Conservation (phyloP, 345 rosid genomes). For the Salix exigua region DNA sequence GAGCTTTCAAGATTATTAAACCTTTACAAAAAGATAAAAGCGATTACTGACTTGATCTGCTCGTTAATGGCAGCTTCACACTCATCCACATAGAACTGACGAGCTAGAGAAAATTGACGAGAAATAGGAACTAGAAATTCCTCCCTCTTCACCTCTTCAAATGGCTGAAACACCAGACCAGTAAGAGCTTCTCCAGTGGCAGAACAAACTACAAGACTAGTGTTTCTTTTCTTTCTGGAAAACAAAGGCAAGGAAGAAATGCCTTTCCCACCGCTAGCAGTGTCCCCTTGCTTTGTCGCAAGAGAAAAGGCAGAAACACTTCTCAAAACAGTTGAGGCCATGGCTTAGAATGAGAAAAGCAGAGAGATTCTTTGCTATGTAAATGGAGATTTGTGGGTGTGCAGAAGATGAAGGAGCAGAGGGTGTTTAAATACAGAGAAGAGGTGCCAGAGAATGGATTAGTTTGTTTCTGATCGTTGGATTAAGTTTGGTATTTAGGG, state of each 20-base stretch:
- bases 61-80: slow-evolving; percentile 67
- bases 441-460: slow-evolving; percentile 26
- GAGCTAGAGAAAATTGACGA: slow-evolving; percentile 56
- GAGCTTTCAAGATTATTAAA: background rate
- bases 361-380: background rate
- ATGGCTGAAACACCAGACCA: slow-evolving; percentile 66
- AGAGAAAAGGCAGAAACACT: slow-evolving; percentile 17
- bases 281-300: slow-evolving; percentile 7
- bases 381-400: slow-evolving; percentile 2
- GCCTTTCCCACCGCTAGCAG: slow-evolving; percentile 15
- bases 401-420: background rate
- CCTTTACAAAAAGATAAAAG: background rate
- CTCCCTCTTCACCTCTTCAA: slow-evolving; percentile 74
- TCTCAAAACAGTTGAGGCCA: slow-evolving; percentile 20
- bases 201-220: slow-evolving; percentile 18
- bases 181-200: slow-evolving; percentile 43
- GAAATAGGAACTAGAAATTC: slow-evolving; percentile 47
- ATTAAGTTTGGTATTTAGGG: slow-evolving; percentile 27
- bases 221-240: slow-evolving; percentile 3
- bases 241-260: slow-evolving; percentile 12
- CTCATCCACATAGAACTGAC: slow-evolving; percentile 47
- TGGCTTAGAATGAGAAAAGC: background rate
- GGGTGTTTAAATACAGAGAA: slow-evolving; percentile 4
- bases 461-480: slow-evolving; percentile 40
- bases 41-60: slow-evolving; percentile 68